Conservation (phyloP, 2,329 filamentous ascomycete species). For the Alternaria atra region DNA sequence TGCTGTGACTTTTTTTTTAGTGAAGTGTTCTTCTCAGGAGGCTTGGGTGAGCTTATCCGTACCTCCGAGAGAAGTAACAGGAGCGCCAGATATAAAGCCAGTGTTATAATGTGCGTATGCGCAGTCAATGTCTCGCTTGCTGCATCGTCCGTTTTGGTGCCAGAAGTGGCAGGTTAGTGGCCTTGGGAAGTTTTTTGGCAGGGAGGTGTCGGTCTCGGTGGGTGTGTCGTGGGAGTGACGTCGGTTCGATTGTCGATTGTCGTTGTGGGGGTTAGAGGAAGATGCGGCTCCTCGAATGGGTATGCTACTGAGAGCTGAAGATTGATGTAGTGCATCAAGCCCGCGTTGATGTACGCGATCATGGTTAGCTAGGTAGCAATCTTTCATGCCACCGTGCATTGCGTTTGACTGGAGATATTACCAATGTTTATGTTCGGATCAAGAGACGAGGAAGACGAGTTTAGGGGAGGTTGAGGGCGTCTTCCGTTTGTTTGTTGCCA, state of each 20-base stretch:
- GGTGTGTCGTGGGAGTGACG: background rate
- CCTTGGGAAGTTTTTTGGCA: constrained; percentile 18
- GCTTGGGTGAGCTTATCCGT: background rate
- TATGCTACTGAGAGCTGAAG: background rate
- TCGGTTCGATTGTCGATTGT: background rate
- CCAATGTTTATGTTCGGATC: background rate
- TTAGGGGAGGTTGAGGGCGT: background rate
- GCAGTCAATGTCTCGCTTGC: constrained; percentile 11
- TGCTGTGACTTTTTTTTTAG: background rate
- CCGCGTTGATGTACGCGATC: background rate
- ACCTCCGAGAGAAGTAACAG: background rate
- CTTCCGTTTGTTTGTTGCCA: background rate
- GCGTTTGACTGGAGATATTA: background rate
- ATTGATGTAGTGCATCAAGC: background rate
- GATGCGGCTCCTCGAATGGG: background rate
- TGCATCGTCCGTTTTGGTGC: constrained; percentile 16
- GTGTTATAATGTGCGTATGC: constrained; percentile 17
- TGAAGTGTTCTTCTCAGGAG: background rate
- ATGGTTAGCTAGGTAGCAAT: background rate
- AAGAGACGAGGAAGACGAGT: background rate
- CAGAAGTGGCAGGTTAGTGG: constrained; percentile 21
- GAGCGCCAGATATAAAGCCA: background rate
- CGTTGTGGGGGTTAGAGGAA: background rate
- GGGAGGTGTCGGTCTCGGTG: background rate
- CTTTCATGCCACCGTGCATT: background rate